Evolutionary conservation across 202 grass and related monocot species (phyloP), one percentile per base, ranked within the genome.

Genomic region (Elaeis oleifera): DNA sequence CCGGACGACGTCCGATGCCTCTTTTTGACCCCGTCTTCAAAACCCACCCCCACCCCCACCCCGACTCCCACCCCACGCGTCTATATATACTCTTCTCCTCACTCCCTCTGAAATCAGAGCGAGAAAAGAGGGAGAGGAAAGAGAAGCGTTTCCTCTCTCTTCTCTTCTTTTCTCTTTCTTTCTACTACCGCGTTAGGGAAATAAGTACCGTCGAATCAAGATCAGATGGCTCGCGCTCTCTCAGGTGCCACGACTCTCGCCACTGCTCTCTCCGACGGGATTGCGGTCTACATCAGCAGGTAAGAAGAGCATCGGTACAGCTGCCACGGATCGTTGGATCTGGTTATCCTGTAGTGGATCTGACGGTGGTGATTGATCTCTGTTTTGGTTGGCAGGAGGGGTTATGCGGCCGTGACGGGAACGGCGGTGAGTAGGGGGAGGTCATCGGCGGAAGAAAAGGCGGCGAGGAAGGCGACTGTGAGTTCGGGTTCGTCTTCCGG

Each of bases 371-470:
- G 6, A 53, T 50, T 11, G 1, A 48, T n/a, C 14, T 56, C 2
- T 18, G 23, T 20, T 58, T 31, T 17, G n/a, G 8, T 64, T 52
- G 39, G 3, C 58, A 81, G 79, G 64, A 90, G 86, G 73, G 73
- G 39, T 5, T 50, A 84, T 18, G 70, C 76, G 0, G 36, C 28
- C 0, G 72, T 59, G 9, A 72, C 63, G 14, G 75, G 78, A 1
- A 59, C 79, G 16, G 52, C 65, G 0, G 53, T 27, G 0, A 57
- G 21, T 8, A 77, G 50, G 16, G 78, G 64, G 0, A 5, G 6
- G 21, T 58, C 63, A 52, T 80, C 50, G 68, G 52, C 49, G 0
- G 66, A 72, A 50, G 84, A 83, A 36, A 85, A 85, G 74, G 72
- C 67, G 4, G 74, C 72, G 53, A 74, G 68, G 68, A 68, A 71